Evolutionary conservation across 78 protist genomes (phyloP).

Genomic region (Dictyostelium intermedium): DNA sequence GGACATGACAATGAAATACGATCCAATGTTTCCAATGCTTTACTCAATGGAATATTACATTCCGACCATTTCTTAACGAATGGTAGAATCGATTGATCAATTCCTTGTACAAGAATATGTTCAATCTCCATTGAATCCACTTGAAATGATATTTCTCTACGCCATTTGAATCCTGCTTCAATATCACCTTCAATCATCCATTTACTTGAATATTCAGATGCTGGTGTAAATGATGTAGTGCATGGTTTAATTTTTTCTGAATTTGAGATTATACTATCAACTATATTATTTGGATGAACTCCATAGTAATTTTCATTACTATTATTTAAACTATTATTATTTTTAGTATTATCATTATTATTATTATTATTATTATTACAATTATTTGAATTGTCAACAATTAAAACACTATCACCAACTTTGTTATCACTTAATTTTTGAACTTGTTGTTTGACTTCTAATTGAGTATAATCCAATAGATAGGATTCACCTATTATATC

Average conservation of each 20-base stretch:
- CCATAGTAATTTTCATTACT: neutral
- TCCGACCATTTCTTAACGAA: slow-evolving; percentile 44
- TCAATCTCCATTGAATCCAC: slow-evolving; percentile 38
- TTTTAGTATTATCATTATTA: neutral
- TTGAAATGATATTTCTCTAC: slow-evolving; percentile 13
- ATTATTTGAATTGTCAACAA: neutral
- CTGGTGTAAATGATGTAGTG: neutral
- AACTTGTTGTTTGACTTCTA: neutral
- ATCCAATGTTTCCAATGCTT: slow-evolving; percentile 19
- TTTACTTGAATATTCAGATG: neutral
- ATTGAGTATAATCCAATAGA: slow-evolving; percentile 19
- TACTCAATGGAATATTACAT: neutral
- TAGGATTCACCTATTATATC: slow-evolving; percentile 59
- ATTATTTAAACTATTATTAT: neutral
- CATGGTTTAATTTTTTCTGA: neutral
- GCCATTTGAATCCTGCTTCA: slow-evolving; percentile 19
- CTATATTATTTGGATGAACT: neutral
- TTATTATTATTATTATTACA: neutral
- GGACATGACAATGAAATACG: slow-evolving; percentile 21
- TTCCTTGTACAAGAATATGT: neutral
- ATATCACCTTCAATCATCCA: slow-evolving; percentile 60
- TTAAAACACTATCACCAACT: neutral
- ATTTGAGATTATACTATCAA: neutral
- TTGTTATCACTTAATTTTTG: neutral
- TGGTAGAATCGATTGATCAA: neutral